Conservation (phyloP, 164 flowering plant species). For the Macadamia tetraphylla region DNA sequence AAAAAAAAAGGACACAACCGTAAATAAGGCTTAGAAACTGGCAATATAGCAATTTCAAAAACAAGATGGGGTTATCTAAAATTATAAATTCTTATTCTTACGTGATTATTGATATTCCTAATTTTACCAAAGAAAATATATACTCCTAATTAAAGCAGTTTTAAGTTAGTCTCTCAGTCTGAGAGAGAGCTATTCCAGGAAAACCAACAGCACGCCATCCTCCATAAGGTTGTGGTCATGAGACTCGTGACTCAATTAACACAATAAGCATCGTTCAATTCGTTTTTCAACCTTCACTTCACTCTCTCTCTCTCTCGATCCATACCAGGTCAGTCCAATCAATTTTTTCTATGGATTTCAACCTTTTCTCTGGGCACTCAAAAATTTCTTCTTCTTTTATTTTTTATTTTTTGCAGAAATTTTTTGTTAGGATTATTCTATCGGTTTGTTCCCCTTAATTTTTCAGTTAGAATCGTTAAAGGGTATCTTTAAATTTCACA, state of each 20-base stretch:
- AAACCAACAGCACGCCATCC: constrained; percentile 16
- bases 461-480: background rate
- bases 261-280: constrained; percentile 12
- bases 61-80: background rate
- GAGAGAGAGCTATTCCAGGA: constrained; percentile 7
- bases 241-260: constrained; percentile 1
- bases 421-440: background rate
- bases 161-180: constrained; percentile 1
- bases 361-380: constrained; percentile 3
- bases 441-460: background rate
- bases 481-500: constrained; percentile 8
- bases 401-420: background rate
- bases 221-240: constrained; percentile 11
- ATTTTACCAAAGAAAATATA: too few species aligned
- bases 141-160: constrained; percentile 16
- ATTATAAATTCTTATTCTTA: background rate
- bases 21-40: too few species aligned
- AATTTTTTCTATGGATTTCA: background rate
- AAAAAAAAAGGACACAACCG: background rate
- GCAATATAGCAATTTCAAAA: too few species aligned
- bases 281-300: constrained; percentile 12
- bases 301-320: constrained; percentile 6
- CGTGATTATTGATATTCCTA: constrained; percentile 1
- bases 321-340: constrained; percentile 17
- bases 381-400: background rate